Conservation (phyloP, 148 eudicot genomes). For the Amaranthus palmeri region DNA sequence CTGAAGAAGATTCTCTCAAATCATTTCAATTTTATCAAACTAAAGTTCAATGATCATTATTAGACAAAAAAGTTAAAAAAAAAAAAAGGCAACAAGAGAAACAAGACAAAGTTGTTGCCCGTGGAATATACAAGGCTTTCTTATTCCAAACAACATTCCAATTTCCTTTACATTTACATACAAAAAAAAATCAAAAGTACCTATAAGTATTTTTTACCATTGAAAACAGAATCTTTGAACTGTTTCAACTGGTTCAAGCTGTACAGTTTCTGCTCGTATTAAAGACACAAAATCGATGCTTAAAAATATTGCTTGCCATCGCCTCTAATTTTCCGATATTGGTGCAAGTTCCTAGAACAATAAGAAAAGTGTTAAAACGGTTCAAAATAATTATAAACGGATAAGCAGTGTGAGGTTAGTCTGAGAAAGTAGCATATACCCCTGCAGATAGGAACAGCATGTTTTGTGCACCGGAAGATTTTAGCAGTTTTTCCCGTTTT, state of each 20-base stretch:
- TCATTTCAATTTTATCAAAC: no score
- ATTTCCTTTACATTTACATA: constrained; percentile 1
- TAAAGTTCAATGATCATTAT: no score
- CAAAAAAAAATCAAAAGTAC: constrained; percentile 8
- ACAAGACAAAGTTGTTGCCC: no score
- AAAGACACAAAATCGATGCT: neutral
- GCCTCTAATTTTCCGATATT: constrained; percentile 30
- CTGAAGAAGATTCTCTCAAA: no score
- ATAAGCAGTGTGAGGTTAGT: neutral
- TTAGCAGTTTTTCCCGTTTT: neutral
- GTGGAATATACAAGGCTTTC: constrained; percentile 1
- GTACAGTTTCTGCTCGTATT: constrained; percentile 1
- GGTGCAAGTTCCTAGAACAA: constrained; percentile 42
- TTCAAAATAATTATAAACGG: neutral
- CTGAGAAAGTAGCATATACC: constrained; percentile 21
- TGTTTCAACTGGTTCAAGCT: constrained; percentile 8
- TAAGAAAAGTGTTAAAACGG: constrained; percentile 12
- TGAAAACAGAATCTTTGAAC: neutral
- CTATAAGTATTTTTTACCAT: neutral
- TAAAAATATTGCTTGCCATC: neutral
- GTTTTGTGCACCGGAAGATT: constrained; percentile 14
- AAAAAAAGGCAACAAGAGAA: no score
- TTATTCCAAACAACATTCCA: neutral
- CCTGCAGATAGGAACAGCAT: constrained; percentile 20
- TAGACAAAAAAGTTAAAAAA: no score